Percentiles rank a stretch among this genome's conserved stretches.
Conservation (phyloP, 345 rosid genomes). For the Aquilaria sinensis region DNA sequence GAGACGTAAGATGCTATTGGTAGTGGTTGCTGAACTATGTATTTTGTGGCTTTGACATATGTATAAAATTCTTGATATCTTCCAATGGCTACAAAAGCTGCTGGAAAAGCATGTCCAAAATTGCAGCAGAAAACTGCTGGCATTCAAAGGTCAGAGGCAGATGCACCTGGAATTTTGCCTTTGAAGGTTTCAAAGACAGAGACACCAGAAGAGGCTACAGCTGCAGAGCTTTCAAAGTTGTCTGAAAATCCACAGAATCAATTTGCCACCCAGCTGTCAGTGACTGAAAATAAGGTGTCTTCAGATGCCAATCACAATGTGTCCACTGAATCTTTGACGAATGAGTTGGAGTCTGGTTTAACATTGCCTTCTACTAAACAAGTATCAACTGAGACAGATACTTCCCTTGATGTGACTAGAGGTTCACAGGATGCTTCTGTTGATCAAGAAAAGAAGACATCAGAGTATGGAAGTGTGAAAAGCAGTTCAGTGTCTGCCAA, state of each 20-base stretch:
- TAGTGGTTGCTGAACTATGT: slow-evolving; percentile 15
- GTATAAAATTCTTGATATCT: slow-evolving; percentile 8
- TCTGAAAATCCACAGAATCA: slow-evolving; percentile 26
- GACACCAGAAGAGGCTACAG: slow-evolving; percentile 24
- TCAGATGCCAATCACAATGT: slow-evolving; percentile 36
- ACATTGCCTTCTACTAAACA: slow-evolving; percentile 34
- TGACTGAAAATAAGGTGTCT: slow-evolving; percentile 29
- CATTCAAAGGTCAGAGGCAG: slow-evolving; percentile 29
- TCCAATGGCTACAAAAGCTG: slow-evolving; percentile 48
- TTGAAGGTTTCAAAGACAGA: slow-evolving; percentile 29
- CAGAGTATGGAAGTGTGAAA: slow-evolving; percentile 61
- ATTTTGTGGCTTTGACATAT: slow-evolving; percentile 26
- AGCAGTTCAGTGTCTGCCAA: slow-evolving; percentile 72
- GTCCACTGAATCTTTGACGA: slow-evolving; percentile 27
- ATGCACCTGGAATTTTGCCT: slow-evolving; percentile 29
- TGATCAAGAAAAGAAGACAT: slow-evolving; percentile 65
- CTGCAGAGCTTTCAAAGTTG: slow-evolving; percentile 23
- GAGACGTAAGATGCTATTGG: slow-evolving; percentile 19
- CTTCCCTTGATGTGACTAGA: slow-evolving; percentile 35
- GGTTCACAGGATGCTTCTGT: slow-evolving; percentile 34
- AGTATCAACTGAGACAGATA: slow-evolving; percentile 30
- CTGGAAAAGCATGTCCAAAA: slow-evolving; percentile 31
- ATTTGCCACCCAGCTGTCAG: slow-evolving; percentile 23
- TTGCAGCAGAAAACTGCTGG: slow-evolving; percentile 28
- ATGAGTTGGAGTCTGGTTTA: slow-evolving; percentile 33